These are phyloP conservation scores for Akebia trifoliata DNA, from an alignment of 164 flowering plant genomes.

Conservation along the genomic window DNA sequence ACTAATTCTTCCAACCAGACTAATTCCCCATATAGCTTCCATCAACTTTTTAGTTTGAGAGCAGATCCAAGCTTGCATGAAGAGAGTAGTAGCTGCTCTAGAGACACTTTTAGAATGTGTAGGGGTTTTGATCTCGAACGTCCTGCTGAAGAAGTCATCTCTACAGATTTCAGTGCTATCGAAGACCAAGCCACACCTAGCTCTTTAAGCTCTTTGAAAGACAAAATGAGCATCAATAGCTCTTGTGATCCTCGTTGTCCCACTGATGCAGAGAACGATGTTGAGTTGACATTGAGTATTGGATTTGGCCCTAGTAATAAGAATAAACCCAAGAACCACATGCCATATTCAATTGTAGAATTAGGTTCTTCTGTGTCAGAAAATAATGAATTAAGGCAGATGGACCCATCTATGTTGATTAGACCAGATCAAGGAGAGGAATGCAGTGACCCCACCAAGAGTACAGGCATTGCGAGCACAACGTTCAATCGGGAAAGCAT, in stretches of 20 bases:
- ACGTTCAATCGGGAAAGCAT: constrained; percentile 34
- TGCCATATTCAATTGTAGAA: background rate
- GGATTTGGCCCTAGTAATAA: constrained; percentile 35
- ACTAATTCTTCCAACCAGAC: constrained; percentile 13
- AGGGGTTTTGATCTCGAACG: constrained; percentile 48
- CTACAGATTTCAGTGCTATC: constrained; percentile 12
- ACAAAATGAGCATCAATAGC: constrained; percentile 9
- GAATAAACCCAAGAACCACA: constrained; percentile 18
- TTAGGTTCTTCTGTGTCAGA: constrained; percentile 10
- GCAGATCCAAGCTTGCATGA: constrained; percentile 28
- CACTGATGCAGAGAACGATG: constrained; percentile 30
- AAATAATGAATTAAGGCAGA: constrained; percentile 16
- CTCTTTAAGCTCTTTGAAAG: too few species aligned
- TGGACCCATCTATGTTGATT: constrained; percentile 18
- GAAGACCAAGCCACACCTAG: too few species aligned
- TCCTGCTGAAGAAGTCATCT: constrained; percentile 27
- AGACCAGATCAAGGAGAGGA: constrained; percentile 32
- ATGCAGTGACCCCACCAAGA: constrained; percentile 24
- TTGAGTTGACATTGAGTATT: constrained; percentile 63
- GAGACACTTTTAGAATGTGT: constrained; percentile 23
- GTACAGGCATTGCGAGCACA: too few species aligned
- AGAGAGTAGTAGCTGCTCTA: constrained; percentile 36
- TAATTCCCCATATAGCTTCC: constrained; percentile 10
- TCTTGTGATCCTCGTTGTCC: background rate
- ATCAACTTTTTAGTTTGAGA: constrained; percentile 13